Base-by-base conservation (phyloP, 805 yeast genomes). In the Candida chilensis region DNA sequence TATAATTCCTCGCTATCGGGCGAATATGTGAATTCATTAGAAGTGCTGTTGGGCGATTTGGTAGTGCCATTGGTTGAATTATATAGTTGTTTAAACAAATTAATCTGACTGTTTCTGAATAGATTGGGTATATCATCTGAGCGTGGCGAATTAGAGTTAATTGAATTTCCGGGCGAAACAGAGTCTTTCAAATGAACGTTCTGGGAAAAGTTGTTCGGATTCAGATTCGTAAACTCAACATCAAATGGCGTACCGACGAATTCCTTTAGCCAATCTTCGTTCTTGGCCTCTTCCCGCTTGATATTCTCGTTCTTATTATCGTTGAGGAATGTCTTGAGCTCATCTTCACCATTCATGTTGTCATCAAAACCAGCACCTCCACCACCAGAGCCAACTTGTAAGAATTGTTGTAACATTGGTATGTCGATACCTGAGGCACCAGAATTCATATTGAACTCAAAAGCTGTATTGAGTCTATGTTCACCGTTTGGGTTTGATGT, bases 171-270 rank as follows among this genome's bases (percentile, higher is more conserved):
- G 25, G 28, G 22, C 18, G 63, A 52, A 57, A 63, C 60, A 3
- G 63, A 47, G 27, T 61, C 67, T 0, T 56, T 48, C 35, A 80
- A 78, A 0, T 87, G 87, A 32, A 79, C 69, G 32, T 70, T 71
- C 37, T 77, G 74, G 36, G 64, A 64, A 22, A 57, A 67, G n/a
- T n/a, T n/a, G n/a, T n/a, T n/a, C n/a, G n/a, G n/a, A n/a, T n/a
- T n/a, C n/a, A n/a, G n/a, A 20, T 43, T 51, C 29, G 61, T 78
- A 33, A 78, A 71, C 32, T 73, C 69, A 19, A 68, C 63, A 28
- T 77, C 82, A 37, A 71, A 66, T 5, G 86, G 83, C 1, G 83
- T 72, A 32, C 64, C 74, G 29, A 81, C 71, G 40, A 82, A 78
- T 37, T 79, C 86, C 19, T 74, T 66, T 11, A 82, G 55, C 88